Conservation (phyloP, 495 filamentous ascomycete species). For the Barbatosphaeria neglecta region DNA sequence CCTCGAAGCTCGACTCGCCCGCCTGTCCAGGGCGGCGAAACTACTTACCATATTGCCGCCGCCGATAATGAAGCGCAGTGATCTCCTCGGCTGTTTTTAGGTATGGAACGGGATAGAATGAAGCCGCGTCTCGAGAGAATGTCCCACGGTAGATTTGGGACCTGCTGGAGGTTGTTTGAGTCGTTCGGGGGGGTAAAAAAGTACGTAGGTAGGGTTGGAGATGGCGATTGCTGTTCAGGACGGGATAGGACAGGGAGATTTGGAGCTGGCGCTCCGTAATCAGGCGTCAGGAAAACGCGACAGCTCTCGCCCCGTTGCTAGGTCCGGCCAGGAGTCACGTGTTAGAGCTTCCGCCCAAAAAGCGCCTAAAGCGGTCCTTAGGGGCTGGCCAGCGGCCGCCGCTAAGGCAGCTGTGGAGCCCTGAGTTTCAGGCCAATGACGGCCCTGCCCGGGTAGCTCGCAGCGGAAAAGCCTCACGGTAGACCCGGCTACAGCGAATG, state of each 20-base stretch:
- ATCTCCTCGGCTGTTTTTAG: too few relatives aligned
- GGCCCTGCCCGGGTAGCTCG: too few relatives aligned
- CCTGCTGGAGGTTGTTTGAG: too few relatives aligned
- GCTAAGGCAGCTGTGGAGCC: neutral
- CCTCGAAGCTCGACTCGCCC: neutral
- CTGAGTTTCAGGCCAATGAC: neutral
- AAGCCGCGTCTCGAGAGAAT: too few relatives aligned
- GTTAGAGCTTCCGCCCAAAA: neutral
- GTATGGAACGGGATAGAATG: too few relatives aligned
- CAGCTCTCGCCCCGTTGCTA: neutral
- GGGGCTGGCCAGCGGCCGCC: neutral
- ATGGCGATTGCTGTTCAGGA: too few relatives aligned
- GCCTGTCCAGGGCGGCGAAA: neutral
- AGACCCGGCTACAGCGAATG: too few relatives aligned
- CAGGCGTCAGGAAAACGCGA: constrained; percentile 16
- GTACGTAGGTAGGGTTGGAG: neutral
- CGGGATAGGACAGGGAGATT: too few relatives aligned
- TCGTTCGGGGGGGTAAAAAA: neutral
- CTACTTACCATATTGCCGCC: constrained; percentile 16
- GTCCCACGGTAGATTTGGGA: too few relatives aligned
- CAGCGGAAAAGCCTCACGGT: too few relatives aligned
- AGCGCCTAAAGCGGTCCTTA: too few relatives aligned
- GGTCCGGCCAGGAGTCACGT: neutral
- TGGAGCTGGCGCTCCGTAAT: constrained; percentile 1
- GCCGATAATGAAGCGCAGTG: too few relatives aligned